Evolutionary conservation across 108 stramenopile species (phyloP), one percentile per base, ranked within the genome.

Genomic region (Skeletonema costatum): DNA sequence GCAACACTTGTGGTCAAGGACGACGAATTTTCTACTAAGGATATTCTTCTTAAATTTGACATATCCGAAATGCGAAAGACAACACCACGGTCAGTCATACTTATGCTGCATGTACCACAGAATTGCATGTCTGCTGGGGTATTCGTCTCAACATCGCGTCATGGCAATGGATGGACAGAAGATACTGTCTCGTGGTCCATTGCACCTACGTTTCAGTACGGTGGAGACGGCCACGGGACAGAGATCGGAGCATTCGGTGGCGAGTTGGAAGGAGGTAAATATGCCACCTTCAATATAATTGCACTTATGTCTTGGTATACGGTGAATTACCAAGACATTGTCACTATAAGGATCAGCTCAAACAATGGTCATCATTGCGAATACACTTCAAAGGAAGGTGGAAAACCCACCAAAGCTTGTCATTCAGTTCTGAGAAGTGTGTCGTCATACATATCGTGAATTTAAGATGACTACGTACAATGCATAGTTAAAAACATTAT

Each of bases 351-450:
- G 2, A 41, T 38, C 25, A 66, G 38, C 39, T 66, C 64, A 17
- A 21, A n/a, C 19, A 38, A 66, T 66, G 64, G 64, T n/a, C 12
- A 36, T 13, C 38, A 16, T 19, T 66, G 64, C 64, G 25, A 66
- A 41, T 66, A 19, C 33, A 41, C 38, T n/a, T 66, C 64, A 32
- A 39, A 21, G 5, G 38, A 66, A 38, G 64, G 64, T n/a, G 64
- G 39, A n/a, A n/a, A n/a, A n/a, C 19, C 38, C 64, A 16, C 35
- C 64, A 36, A 66, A 66, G 64, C 64, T 66, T 12, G 41, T 66
- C 13, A 4, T 66, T 13, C 19, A 66, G 2, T 66, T 66, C 21
- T 66, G 9, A 42, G 14, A 14, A 46, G 44, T 46, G 35, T 46
- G 44, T 46, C 44, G 44, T 46, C 44, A 16, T 25, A 25, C 25